These are phyloP conservation scores for Pseudogymnoascus sp. DNA, from an alignment of 2,329 filamentous ascomycete species.

Conservation along the genomic window DNA sequence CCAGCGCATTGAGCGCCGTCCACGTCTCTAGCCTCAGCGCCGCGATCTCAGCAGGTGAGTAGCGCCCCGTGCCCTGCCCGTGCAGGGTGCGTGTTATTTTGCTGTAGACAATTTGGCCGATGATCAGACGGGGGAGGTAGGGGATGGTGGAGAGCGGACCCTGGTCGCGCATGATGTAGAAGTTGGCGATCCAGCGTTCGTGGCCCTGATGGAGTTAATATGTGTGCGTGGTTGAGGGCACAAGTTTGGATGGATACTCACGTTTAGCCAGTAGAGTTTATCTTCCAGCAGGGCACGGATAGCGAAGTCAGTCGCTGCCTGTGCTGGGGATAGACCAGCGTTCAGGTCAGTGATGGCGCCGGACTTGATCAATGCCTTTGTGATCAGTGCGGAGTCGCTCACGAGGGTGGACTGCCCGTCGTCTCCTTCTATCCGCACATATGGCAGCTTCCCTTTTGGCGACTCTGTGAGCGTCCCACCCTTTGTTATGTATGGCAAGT, in stretches of 20 bases:
- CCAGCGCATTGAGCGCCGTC: constrained; percentile 40
- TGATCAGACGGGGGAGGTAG: constrained; percentile 41
- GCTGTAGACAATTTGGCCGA: constrained; percentile 44
- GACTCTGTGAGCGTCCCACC: constrained; percentile 34
- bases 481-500: constrained; percentile 38
- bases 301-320: constrained; percentile 42
- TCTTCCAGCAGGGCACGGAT: constrained; percentile 51
- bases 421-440: constrained; percentile 33
- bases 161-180: constrained; percentile 47
- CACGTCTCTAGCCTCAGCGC: constrained; percentile 43
- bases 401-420: constrained; percentile 26
- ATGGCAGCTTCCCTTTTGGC: constrained; percentile 54
- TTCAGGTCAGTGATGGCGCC: constrained; percentile 43
- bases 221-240: neutral
- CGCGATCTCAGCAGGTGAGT: constrained; percentile 41
- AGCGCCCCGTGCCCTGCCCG: constrained; percentile 48
- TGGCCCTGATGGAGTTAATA: constrained; percentile 28
- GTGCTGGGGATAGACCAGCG: constrained; percentile 29
- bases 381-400: constrained; percentile 49
- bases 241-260: constrained; percentile 20
- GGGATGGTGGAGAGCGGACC: constrained; percentile 39
- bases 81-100: constrained; percentile 37
- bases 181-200: constrained; percentile 54
- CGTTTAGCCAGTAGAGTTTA: constrained; percentile 49
- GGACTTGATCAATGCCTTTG: constrained; percentile 34